These are phyloP conservation scores for Stephanocyclus meneghinianus DNA, from an alignment of 352 stramenopile genomes.

Conservation along the genomic window DNA sequence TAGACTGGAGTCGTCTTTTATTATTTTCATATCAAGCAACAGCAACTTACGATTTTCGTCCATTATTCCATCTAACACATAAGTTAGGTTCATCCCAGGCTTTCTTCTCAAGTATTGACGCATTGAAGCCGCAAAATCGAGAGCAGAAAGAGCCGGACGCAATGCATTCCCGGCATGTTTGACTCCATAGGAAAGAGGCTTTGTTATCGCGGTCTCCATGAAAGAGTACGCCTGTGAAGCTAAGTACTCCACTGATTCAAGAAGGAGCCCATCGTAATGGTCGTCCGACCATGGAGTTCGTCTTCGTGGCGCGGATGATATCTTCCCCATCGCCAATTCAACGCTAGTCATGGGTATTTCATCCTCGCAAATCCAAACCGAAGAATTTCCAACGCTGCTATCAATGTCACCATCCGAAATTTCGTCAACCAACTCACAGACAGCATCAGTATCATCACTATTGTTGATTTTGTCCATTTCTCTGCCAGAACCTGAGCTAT, in stretches of 20 bases:
- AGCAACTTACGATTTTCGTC: slow-evolving; percentile 15
- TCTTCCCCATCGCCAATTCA: slow-evolving; percentile 46
- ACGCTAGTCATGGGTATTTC: slow-evolving; percentile 24
- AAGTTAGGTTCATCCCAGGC: slow-evolving; percentile 69
- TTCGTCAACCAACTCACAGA: slow-evolving; percentile 25
- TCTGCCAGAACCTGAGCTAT: background rate
- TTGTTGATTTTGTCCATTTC: background rate
- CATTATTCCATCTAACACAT: slow-evolving; percentile 19
- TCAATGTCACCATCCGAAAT: slow-evolving; percentile 11
- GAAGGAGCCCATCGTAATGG: slow-evolving; percentile 41
- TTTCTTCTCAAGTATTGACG: slow-evolving; percentile 43
- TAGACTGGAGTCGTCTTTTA: background rate
- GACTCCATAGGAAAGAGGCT: slow-evolving; percentile 27
- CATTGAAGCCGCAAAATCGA: slow-evolving; percentile 48
- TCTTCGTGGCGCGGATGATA: background rate
- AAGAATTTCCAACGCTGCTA: slow-evolving; percentile 11
- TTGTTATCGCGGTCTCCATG: slow-evolving; percentile 26
- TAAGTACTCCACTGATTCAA: slow-evolving; percentile 37
- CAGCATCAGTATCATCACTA: slow-evolving; percentile 6
- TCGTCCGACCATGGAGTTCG: slow-evolving; percentile 27
- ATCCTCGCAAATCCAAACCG: slow-evolving; percentile 37
- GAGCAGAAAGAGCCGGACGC: slow-evolving; percentile 39
- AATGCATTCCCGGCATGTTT: slow-evolving; percentile 18
- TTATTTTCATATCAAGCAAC: background rate
- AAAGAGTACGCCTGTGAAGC: slow-evolving; percentile 26